Evolutionary conservation across 169 alveolate genomes (phyloP).

Genomic region (Cryptosporidium andersoni): DNA sequence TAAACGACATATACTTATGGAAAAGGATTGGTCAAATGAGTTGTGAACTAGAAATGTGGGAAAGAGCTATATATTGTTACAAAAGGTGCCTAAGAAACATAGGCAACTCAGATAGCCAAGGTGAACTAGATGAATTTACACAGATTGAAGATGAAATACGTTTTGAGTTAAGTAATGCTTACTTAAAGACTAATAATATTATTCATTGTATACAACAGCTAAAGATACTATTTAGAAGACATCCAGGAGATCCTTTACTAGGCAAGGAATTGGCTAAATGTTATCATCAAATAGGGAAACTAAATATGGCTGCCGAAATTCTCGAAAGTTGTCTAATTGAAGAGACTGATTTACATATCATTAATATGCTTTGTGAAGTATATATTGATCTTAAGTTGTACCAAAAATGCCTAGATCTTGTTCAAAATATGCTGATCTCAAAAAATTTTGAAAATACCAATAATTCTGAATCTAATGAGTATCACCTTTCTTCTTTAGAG

Average conservation of each 20-base stretch:
- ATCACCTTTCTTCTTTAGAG: neutral
- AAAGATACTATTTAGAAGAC: constrained; percentile 64
- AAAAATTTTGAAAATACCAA: neutral
- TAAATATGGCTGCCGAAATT: constrained; percentile 49
- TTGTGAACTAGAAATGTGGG: constrained; percentile 67
- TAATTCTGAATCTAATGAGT: neutral
- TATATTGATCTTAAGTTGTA: constrained; percentile 47
- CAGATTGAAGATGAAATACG: constrained; percentile 68
- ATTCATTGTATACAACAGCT: constrained; percentile 53
- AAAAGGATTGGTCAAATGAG: constrained; percentile 83
- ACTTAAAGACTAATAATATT: constrained; percentile 25
- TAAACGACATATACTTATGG: constrained; percentile 84
- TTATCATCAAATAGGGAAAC: constrained; percentile 61
- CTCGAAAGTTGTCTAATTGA: constrained; percentile 57
- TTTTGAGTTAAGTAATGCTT: constrained; percentile 62
- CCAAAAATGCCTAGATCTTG: constrained; percentile 46
- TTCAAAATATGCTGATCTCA: neutral
- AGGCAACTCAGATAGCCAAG: constrained; percentile 5
- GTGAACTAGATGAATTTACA: constrained; percentile 39
- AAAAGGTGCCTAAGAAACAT: constrained; percentile 49
- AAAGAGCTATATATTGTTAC: constrained; percentile 72
- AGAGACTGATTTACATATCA: constrained; percentile 23
- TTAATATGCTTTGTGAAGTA: constrained; percentile 61
- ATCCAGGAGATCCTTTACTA: constrained; percentile 64
- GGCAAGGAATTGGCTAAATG: constrained; percentile 71